Percentiles rank a stretch among this genome's conserved stretches.
phyloP scores from a whole-genome alignment of 2,329 filamentous ascomycete species.

The Cladophialophora immunda region DNA sequence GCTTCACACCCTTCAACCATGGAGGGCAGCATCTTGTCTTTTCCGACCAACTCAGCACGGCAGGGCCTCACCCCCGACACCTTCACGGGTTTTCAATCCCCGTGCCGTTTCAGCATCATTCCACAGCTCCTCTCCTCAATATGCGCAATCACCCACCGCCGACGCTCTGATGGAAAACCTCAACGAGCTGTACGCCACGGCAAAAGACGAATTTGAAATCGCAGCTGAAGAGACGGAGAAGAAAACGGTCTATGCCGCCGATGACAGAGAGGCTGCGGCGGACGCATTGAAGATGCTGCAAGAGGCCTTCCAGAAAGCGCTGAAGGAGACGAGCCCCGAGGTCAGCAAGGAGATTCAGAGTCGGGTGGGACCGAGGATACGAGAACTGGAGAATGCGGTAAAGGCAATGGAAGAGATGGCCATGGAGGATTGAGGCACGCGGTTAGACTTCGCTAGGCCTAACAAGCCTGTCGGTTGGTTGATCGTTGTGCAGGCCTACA shows the following conservation, averaged over 20 bases:
- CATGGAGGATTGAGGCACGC: slow-evolving; percentile 49
- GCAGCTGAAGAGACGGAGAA: slow-evolving; percentile 58
- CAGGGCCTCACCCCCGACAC: neutral
- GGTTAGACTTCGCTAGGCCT: neutral
- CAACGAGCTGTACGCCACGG: slow-evolving; percentile 43
- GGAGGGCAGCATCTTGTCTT: slow-evolving; percentile 8
- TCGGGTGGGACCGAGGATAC: slow-evolving; percentile 60
- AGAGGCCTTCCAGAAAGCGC: slow-evolving; percentile 54
- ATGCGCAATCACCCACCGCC: slow-evolving; percentile 38
- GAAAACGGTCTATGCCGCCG: slow-evolving; percentile 64
- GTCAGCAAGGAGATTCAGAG: slow-evolving; percentile 61
- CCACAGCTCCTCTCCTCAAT: slow-evolving; percentile 25
- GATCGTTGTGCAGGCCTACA: neutral
- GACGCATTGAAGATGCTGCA: slow-evolving; percentile 62
- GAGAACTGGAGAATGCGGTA: slow-evolving; percentile 63
- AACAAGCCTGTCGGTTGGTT: neutral
- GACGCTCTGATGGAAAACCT: slow-evolving; percentile 42
- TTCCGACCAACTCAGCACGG: neutral
- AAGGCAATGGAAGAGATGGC: slow-evolving; percentile 61
- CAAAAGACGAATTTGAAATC: slow-evolving; percentile 49
- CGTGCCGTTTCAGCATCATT: slow-evolving; percentile 24
- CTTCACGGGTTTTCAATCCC: neutral
- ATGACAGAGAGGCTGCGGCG: slow-evolving; percentile 61
- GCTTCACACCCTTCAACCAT: neutral
- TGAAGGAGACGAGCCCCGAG: slow-evolving; percentile 52